Evolutionary conservation across 371 early-diverging fungal species (phyloP).

Genomic region (Funneliformis caledonium): DNA sequence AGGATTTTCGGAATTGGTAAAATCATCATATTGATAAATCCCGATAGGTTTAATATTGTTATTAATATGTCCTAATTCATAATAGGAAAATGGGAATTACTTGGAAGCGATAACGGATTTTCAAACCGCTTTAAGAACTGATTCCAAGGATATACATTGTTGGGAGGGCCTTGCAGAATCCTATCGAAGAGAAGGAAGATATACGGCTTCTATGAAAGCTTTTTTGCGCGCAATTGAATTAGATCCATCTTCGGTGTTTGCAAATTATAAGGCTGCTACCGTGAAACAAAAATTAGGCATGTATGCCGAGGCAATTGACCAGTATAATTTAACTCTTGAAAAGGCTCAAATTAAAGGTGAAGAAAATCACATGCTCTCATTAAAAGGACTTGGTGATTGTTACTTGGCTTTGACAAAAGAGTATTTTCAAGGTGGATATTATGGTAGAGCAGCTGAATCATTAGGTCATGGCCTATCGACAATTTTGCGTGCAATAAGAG

Average conservation of each 20-base stretch:
- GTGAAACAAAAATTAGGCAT: conserved; percentile 70
- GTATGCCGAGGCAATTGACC: conserved; percentile 65
- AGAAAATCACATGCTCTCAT: conserved; percentile 56
- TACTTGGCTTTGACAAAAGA: conserved; percentile 67
- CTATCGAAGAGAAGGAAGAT: conserved; percentile 85
- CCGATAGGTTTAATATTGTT: not conserved
- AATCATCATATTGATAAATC: not conserved
- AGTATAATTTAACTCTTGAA: conserved; percentile 48
- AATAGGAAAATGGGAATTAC: conserved; percentile 51
- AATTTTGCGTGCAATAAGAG: conserved; percentile 44
- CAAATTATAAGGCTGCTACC: conserved; percentile 60
- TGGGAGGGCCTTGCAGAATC: conserved; percentile 92
- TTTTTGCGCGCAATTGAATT: conserved; percentile 76
- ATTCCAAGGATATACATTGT: conserved; percentile 64
- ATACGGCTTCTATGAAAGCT: conserved; percentile 81
- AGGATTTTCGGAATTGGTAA: conserved; percentile 76
- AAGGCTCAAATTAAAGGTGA: conserved; percentile 18
- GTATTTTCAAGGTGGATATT: conserved; percentile 69
- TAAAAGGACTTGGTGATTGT: conserved; percentile 69
- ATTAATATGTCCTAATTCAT: not conserved
- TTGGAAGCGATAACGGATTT: conserved; percentile 78
- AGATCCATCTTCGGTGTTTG: conserved; percentile 56
- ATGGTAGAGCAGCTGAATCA: conserved; percentile 70
- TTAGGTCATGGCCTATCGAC: conserved; percentile 55
- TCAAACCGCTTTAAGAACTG: conserved; percentile 78